Percentiles rank a stretch among this genome's conserved stretches.
These are phyloP conservation scores for Musa schizocarpa DNA, from an alignment of 176 grass and related monocot species.

Conservation along the genomic window DNA sequence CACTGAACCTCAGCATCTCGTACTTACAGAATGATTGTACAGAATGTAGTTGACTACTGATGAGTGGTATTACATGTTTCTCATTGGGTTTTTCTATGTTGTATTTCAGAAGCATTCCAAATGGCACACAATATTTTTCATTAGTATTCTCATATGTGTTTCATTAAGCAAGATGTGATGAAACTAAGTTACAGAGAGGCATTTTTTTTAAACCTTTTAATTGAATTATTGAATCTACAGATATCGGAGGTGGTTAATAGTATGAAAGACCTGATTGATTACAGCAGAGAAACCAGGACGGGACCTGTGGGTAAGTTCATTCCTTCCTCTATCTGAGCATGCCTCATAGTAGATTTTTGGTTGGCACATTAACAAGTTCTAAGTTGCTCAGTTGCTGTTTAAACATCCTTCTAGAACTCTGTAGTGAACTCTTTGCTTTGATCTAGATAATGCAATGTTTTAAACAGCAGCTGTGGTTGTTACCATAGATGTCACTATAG, in stretches of 20 bases:
- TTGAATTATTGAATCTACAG: conserved; percentile 4
- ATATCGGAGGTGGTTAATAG: conserved; percentile 23
- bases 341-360: background rate
- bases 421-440: background rate
- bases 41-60: background rate
- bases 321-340: background rate
- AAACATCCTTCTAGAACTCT: background rate
- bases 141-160: background rate
- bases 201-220: background rate
- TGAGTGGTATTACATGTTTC: no score
- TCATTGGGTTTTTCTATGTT: no score
- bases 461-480: no score
- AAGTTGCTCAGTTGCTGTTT: background rate
- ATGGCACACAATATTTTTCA: background rate
- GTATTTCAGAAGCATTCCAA: background rate
- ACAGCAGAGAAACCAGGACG: conserved; percentile 21
- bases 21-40: no score
- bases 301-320: conserved; percentile 18
- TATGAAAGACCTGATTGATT: conserved; percentile 26
- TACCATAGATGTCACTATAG: no score
- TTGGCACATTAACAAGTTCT: no score
- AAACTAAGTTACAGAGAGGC: background rate
- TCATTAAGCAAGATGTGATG: background rate
- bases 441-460: background rate
- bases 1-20: no score